phyloP scores from a whole-genome alignment of 345 rosid species.

The Dovyalis caffra region DNA sequence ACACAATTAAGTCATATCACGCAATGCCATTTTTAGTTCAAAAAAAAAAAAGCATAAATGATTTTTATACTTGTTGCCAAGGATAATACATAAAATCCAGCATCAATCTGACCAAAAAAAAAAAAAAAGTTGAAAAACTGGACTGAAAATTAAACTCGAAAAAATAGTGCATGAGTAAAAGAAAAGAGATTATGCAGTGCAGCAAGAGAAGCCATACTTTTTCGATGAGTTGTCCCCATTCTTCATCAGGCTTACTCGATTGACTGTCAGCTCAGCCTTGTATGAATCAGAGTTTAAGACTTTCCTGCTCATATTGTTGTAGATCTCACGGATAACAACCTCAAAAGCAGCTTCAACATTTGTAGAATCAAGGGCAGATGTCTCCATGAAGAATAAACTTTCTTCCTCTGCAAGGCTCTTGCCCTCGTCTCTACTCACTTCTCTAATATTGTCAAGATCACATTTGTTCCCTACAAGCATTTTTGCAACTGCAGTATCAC shows the following conservation, averaged over 20 bases:
- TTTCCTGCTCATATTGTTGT: slow-evolving; percentile 64
- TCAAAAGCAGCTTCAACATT: slow-evolving; percentile 90
- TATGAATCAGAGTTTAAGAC: slow-evolving; percentile 66
- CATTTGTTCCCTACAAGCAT: slow-evolving; percentile 97
- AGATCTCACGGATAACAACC: slow-evolving; percentile 80
- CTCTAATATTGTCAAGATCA: slow-evolving; percentile 78
- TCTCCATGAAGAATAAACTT: slow-evolving; percentile 89
- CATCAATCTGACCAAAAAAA: no score
- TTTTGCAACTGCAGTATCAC: slow-evolving; percentile 66
- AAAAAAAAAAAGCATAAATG: no score
- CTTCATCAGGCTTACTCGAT: slow-evolving; percentile 63
- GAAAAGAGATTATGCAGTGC: slow-evolving; percentile 14
- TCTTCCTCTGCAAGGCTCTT: slow-evolving; percentile 74
- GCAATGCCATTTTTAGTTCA: no score
- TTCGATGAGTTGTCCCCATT: slow-evolving; percentile 33
- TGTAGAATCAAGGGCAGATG: slow-evolving; percentile 81
- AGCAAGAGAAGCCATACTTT: slow-evolving; percentile 21
- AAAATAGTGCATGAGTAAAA: no score
- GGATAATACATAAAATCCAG: no score
- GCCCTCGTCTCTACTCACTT: slow-evolving; percentile 69
- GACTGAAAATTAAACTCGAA: no score
- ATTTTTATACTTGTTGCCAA: no score
- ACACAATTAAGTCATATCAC: no score
- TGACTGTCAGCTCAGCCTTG: slow-evolving; percentile 67
- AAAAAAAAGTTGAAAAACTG: no score